Base-by-base conservation (phyloP, 75 land plant genomes). In the Selaginella tamariscina region DNA sequence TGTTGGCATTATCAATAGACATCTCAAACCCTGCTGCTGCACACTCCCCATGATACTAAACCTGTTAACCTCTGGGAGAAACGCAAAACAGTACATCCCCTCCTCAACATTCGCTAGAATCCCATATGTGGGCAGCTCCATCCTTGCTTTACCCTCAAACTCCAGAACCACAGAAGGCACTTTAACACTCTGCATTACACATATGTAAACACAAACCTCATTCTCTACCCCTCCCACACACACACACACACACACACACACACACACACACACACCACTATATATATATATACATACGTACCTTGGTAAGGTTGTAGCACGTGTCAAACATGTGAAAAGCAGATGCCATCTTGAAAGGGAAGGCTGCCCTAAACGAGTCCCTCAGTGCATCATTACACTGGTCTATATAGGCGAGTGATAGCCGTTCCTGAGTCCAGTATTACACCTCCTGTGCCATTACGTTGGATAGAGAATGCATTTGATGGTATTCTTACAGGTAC, bases 121-220 rank as follows among this genome's bases (percentile, higher is more conserved):
- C 8, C 26, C 26, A 59, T 59, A 8, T 2, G 62, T 21, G 2
- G 62, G 62, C 5, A 59, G 26, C 23, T 8, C 9, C 62, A 59
- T 59, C 26, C n/a, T 8, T 8, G 62, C 62, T 9, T 21, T 21
- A 59, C 62, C 62, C 8, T 59, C 62, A n/a, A 59, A 59, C 8
- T 59, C 62, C 9, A 59, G 62, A 59, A 23, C 62, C 23, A 59
- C 62, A 23, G 62, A 5, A 59, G 62, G 62, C 62, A 59, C 18
- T 5, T 5, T 59, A 23, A 23, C 62, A 2, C n/a, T 23, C 24
- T 59, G 8, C 62, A 59, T 59, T 5, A 9, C n/a, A 60, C 44
- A 66, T 69, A 81, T 28, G 81, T 78, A 13, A 79, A 63, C 11
- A 32, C 62, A 1, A 76, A 44, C 1, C 77, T n/a, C n/a, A n/a